Evolutionary conservation across 148 eudicot genomes (phyloP).

Genomic region (Heliamphora exappendiculata): DNA sequence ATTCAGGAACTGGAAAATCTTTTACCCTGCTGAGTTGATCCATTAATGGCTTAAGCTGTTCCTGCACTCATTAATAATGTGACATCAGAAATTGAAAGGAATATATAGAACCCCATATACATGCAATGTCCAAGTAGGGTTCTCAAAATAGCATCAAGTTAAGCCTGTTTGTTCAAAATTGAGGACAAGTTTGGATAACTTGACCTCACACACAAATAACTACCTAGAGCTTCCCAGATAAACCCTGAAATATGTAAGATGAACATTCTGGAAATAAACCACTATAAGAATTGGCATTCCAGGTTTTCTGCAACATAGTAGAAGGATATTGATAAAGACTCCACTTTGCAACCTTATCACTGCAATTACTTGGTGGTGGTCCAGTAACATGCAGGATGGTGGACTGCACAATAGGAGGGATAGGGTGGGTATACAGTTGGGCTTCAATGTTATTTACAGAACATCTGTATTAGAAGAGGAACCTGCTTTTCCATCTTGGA

Average conservation of each 20-base stretch:
- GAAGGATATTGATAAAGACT: too few relatives aligned
- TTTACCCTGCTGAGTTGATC: slow-evolving; percentile 78
- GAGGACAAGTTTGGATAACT: background rate
- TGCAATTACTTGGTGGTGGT: too few relatives aligned
- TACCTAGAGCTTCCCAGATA: background rate
- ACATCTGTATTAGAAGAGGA: too few relatives aligned
- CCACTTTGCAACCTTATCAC: background rate
- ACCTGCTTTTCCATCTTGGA: too few relatives aligned
- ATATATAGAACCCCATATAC: background rate
- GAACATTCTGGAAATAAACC: background rate
- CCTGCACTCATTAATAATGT: slow-evolving; percentile 36
- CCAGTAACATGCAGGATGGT: too few relatives aligned
- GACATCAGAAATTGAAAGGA: background rate
- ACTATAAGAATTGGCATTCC: background rate
- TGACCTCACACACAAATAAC: background rate
- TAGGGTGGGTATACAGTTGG: too few relatives aligned
- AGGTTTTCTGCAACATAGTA: background rate
- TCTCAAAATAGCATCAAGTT: background rate
- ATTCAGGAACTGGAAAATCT: slow-evolving; percentile 80
- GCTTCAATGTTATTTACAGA: too few relatives aligned
- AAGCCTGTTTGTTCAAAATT: background rate
- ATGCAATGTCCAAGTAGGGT: background rate
- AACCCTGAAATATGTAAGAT: background rate
- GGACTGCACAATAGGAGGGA: too few relatives aligned
- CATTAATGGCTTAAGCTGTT: slow-evolving; percentile 74